A percentile compares a stretch with the other conserved stretches of the same genome.
These are phyloP conservation scores for Claviceps pazoutovae DNA, from an alignment of 2,329 filamentous ascomycete genomes.

Conservation along the genomic window DNA sequence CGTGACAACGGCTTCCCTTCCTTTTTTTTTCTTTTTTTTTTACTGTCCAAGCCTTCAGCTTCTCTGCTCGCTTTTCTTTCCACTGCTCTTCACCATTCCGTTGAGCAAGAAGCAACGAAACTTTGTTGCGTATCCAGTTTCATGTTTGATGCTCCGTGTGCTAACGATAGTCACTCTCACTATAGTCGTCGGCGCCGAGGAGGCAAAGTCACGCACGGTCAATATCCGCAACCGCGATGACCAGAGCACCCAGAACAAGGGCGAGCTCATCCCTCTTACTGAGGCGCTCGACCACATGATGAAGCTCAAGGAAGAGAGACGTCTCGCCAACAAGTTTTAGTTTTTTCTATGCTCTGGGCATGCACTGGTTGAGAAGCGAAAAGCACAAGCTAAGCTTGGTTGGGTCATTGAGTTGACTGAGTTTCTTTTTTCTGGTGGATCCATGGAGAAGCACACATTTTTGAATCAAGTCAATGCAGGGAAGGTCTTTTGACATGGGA, in stretches of 20 bases:
- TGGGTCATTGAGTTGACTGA: too few species aligned
- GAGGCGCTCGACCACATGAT: constrained; percentile 42
- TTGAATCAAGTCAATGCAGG: too few species aligned
- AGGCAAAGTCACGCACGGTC: constrained; percentile 44
- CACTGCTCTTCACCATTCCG: not conserved
- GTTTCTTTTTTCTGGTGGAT: too few species aligned
- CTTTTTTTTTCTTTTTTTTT: not conserved
- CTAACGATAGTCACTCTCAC: not conserved
- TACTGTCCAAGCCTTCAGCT: not conserved
- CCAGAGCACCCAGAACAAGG: constrained; percentile 45
- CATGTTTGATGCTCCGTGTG: not conserved
- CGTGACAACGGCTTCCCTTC: not conserved
- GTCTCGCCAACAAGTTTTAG: constrained; percentile 22
- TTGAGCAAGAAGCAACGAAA: not conserved
- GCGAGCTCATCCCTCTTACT: constrained; percentile 41
- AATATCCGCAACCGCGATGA: constrained; percentile 53
- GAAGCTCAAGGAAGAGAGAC: constrained; percentile 35
- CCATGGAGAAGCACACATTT: too few species aligned
- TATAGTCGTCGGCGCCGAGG: constrained; percentile 46
- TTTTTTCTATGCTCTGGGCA: not conserved
- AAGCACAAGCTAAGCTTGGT: not conserved
- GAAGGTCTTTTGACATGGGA: too few species aligned
- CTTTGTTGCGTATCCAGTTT: not conserved
- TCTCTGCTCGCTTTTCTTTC: not conserved
- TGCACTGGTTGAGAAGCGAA: not conserved